Conservation (phyloP, 106 monocot species). For the Acorus calamus region DNA sequence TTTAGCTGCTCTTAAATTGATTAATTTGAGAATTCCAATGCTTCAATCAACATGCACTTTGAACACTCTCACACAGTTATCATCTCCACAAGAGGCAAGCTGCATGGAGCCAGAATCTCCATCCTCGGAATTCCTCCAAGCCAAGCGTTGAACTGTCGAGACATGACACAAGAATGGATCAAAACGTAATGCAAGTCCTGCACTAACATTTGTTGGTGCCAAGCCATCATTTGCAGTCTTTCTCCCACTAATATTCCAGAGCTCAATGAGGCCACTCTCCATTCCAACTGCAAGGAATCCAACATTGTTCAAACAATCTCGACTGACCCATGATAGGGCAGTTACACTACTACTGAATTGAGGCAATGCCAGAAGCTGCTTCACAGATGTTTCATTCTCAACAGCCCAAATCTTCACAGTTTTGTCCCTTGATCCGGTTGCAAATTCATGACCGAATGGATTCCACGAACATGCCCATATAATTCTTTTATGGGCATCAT, state of each 20-base stretch:
- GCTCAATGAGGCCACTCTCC: conserved; percentile 82
- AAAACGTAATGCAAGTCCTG: conserved; percentile 17
- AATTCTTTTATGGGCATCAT: conserved; percentile 92
- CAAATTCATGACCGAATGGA: conserved; percentile 70
- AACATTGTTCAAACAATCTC: conserved; percentile 22
- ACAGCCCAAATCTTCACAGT: conserved; percentile 81
- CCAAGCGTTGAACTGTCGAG: conserved; percentile 58
- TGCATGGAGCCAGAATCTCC: conserved; percentile 14
- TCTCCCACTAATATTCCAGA: conserved; percentile 52
- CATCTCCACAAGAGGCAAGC: conserved; percentile 91
- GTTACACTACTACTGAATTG: conserved; percentile 74
- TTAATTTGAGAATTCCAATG: no score
- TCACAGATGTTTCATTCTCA: conserved; percentile 25
- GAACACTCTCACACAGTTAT: conserved; percentile 86
- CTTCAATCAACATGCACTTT: conserved; percentile 13
- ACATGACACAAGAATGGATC: conserved; percentile 77
- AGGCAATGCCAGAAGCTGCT: conserved; percentile 48
- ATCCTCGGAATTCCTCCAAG: conserved; percentile 33
- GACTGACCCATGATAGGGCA: conserved; percentile 64
- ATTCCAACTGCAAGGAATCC: conserved; percentile 78
- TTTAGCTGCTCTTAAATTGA: no score
- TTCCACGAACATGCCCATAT: conserved; percentile 99
- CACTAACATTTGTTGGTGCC: conserved; percentile 8
- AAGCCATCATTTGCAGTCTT: background rate
- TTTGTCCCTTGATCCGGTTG: conserved; percentile 93